Conservation (phyloP, 2,329 filamentous ascomycete species). For the Eutypella sp. region DNA sequence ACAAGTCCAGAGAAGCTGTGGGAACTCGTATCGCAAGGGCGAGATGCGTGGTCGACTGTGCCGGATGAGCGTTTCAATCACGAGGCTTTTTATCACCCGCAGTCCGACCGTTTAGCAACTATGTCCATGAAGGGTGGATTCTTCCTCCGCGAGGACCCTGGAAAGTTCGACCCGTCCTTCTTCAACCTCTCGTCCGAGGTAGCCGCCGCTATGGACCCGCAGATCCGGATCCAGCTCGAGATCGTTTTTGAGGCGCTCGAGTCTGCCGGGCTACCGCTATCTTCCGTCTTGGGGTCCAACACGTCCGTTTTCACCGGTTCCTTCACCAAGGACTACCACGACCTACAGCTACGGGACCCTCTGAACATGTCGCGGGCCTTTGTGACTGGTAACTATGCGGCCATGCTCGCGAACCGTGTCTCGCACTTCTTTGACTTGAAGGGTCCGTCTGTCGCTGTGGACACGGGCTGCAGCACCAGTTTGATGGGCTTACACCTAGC, state of each 20-base stretch:
- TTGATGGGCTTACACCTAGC: conserved; percentile 14
- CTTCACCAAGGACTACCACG: neutral
- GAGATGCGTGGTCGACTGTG: conserved; percentile 2
- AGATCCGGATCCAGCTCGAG: neutral
- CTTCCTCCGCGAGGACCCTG: conserved; percentile 7
- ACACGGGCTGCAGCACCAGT: conserved; percentile 22
- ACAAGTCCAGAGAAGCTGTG: conserved; percentile 5
- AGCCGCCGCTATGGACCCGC: neutral
- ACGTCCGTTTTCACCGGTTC: neutral
- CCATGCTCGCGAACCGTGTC: conserved; percentile 12
- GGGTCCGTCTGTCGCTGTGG: conserved; percentile 15
- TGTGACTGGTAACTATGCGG: neutral
- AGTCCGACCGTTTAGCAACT: conserved; percentile 5
- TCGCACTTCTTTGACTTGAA: conserved; percentile 16
- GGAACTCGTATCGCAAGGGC: conserved; percentile 1
- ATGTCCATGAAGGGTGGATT: conserved; percentile 6
- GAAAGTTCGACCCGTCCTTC: conserved; percentile 7
- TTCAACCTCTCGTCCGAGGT: conserved; percentile 5
- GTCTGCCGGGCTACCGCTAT: neutral
- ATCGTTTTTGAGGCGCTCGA: neutral
- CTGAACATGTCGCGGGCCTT: neutral
- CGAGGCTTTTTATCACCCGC: conserved; percentile 8
- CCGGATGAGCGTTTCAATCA: conserved; percentile 2
- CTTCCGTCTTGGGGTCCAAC: neutral
- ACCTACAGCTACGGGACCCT: neutral